Conservation (phyloP, 129 eudicot genomes). For the Arctium lappa region DNA sequence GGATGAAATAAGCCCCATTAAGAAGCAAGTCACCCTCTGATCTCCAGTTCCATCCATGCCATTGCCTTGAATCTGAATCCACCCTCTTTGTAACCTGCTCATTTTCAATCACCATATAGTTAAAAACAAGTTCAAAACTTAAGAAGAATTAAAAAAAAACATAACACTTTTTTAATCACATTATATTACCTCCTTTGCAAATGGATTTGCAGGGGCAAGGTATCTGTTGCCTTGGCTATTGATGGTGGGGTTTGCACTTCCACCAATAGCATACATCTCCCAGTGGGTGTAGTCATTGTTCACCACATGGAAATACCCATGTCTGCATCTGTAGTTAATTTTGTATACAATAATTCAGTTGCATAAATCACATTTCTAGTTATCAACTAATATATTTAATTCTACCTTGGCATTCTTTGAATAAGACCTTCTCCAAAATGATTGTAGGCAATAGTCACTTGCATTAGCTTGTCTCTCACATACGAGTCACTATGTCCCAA, state of each 20-base stretch:
- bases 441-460: conserved; percentile 88
- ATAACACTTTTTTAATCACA: not conserved
- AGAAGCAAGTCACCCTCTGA: conserved; percentile 84
- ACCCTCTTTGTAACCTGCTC: conserved; percentile 82
- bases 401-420: conserved; percentile 98
- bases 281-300: conserved; percentile 98
- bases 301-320: conserved; percentile 96
- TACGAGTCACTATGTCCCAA: conserved; percentile 89
- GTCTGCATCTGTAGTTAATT: conserved; percentile 73
- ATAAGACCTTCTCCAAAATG: conserved; percentile 93
- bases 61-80: conserved; percentile 38
- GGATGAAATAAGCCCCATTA: conserved; percentile 76
- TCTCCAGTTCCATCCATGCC: conserved; percentile 94
- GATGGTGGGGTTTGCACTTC: conserved; percentile 89
- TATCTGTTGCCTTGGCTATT: conserved; percentile 94
- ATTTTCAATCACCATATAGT: not conserved
- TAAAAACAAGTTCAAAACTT: not conserved
- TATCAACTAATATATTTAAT: not conserved
- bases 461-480: conserved; percentile 81
- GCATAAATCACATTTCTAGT: not conserved
- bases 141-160: not conserved
- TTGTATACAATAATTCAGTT: conserved; percentile 6
- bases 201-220: conserved; percentile 73
- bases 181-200: conserved; percentile 72
- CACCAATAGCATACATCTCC: conserved; percentile 99